These are phyloP conservation scores for Helminthosporium solani DNA, from an alignment of 2,329 filamentous ascomycete genomes.

Conservation along the genomic window DNA sequence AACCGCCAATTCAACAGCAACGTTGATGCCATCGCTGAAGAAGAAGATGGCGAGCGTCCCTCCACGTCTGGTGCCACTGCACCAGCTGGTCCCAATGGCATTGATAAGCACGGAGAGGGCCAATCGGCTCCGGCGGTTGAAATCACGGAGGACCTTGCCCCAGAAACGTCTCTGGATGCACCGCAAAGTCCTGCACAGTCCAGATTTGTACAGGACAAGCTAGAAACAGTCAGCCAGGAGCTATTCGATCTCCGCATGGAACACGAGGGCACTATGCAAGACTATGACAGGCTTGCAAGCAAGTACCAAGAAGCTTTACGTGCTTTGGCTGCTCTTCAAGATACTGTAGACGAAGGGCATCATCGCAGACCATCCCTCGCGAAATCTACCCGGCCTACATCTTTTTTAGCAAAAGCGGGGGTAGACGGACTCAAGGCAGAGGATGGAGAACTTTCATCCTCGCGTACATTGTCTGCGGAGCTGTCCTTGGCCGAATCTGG, in stretches of 20 bases:
- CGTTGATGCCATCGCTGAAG: slow-evolving; percentile 41
- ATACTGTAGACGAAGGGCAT: slow-evolving; percentile 75
- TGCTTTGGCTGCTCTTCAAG: slow-evolving; percentile 80
- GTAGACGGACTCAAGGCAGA: slow-evolving; percentile 67
- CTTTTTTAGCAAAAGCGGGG: slow-evolving; percentile 80
- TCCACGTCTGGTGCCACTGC: slow-evolving; percentile 25
- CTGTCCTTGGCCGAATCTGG: slow-evolving; percentile 79
- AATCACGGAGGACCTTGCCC: slow-evolving; percentile 18
- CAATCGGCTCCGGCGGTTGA: slow-evolving; percentile 16
- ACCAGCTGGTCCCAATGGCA: slow-evolving; percentile 8
- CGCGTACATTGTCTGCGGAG: slow-evolving; percentile 91
- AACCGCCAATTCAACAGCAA: slow-evolving; percentile 34
- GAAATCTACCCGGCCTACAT: slow-evolving; percentile 65
- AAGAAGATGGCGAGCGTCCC: slow-evolving; percentile 34
- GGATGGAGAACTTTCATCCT: slow-evolving; percentile 70
- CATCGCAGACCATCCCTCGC: slow-evolving; percentile 55
- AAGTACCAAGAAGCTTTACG: slow-evolving; percentile 91
- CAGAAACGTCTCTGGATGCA: slow-evolving; percentile 42
- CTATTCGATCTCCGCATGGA: slow-evolving; percentile 86
- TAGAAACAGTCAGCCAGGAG: slow-evolving; percentile 88
- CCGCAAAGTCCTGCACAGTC: slow-evolving; percentile 75
- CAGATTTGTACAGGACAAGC: slow-evolving; percentile 85
- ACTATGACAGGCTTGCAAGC: slow-evolving; percentile 76
- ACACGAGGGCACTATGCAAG: slow-evolving; percentile 78
- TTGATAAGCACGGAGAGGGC: slow-evolving; percentile 15